Percentiles rank a stretch among this genome's conserved stretches.
Conservation (phyloP, 768 basidiomycete genomes). For the Tulasnella sp. region DNA sequence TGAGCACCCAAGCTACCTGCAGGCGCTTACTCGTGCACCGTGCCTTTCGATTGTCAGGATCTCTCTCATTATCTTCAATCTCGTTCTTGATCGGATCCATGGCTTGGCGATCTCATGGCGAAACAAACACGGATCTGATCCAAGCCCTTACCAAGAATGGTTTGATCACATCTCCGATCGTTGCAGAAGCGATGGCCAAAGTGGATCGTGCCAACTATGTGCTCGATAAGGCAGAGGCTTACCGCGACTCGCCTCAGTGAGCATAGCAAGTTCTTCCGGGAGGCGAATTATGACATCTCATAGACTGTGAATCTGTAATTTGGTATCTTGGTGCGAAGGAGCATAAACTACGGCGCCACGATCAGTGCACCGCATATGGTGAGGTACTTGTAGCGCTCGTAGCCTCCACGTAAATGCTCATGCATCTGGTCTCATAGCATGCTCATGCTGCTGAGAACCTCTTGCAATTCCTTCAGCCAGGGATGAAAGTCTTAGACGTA, state of each 20-base stretch:
- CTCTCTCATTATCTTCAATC: neutral
- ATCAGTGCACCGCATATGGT: slow-evolving; percentile 98
- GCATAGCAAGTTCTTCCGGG: slow-evolving; percentile 10
- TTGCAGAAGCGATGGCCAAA: slow-evolving; percentile 51
- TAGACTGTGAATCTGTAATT: neutral
- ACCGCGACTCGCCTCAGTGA: slow-evolving; percentile 70
- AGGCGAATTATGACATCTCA: neutral
- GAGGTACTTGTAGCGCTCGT: slow-evolving; percentile 6
- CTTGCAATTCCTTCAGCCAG: slow-evolving; percentile 56
- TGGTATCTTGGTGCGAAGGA: slow-evolving; percentile 29
- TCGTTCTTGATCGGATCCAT: slow-evolving; percentile 31
- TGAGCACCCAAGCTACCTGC: no score
- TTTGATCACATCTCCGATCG: slow-evolving; percentile 46
- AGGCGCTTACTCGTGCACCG: no score
- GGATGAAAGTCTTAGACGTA: slow-evolving; percentile 74
- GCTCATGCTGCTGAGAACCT: slow-evolving; percentile 77
- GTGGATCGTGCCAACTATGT: slow-evolving; percentile 69
- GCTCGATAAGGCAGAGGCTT: slow-evolving; percentile 39
- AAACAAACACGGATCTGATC: slow-evolving; percentile 62
- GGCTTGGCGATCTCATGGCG: slow-evolving; percentile 76
- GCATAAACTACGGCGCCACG: slow-evolving; percentile 77
- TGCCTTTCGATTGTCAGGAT: no score
- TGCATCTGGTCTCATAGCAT: slow-evolving; percentile 39
- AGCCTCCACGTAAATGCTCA: neutral
- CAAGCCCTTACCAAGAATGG: slow-evolving; percentile 46